Evolutionary conservation across 441 rosid genomes (phyloP).

Genomic region (Erodium trifolium): DNA sequence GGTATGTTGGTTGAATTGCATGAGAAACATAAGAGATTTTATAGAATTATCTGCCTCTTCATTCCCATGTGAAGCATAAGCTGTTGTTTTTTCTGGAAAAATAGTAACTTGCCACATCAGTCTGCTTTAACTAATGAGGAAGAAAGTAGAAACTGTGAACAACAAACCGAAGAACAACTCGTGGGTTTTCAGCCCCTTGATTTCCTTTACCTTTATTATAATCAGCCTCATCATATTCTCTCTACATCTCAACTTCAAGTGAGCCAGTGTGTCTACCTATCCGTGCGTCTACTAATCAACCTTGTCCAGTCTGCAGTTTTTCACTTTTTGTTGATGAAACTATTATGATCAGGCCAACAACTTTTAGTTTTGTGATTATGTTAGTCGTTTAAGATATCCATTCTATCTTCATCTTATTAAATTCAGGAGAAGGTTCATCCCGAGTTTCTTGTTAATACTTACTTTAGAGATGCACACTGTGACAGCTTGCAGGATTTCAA

Average conservation of each 20-base stretch:
- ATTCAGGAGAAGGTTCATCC: background rate
- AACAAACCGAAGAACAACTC: background rate
- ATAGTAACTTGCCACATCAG: background rate
- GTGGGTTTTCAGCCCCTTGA: background rate
- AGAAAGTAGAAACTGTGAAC: background rate
- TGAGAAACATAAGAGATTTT: no score
- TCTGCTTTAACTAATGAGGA: background rate
- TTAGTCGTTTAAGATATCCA: background rate
- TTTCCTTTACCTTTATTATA: background rate
- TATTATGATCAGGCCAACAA: background rate
- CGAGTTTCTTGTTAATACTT: constrained; percentile 17
- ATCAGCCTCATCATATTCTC: background rate
- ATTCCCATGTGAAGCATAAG: no score
- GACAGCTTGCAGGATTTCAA: constrained; percentile 93
- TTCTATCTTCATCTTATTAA: background rate
- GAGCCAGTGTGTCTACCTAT: background rate
- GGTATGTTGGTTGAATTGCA: no score
- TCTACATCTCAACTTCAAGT: background rate
- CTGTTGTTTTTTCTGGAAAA: background rate
- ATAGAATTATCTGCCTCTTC: no score
- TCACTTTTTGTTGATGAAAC: constrained; percentile 4
- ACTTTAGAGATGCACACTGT: constrained; percentile 22
- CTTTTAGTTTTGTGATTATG: background rate
- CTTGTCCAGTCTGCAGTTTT: background rate
- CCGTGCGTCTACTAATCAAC: background rate